Percentiles rank a stretch among this genome's conserved stretches.
These are phyloP conservation scores for Metschnikowia corniflorae DNA, from an alignment of 805 yeast species.

Conservation along the genomic window DNA sequence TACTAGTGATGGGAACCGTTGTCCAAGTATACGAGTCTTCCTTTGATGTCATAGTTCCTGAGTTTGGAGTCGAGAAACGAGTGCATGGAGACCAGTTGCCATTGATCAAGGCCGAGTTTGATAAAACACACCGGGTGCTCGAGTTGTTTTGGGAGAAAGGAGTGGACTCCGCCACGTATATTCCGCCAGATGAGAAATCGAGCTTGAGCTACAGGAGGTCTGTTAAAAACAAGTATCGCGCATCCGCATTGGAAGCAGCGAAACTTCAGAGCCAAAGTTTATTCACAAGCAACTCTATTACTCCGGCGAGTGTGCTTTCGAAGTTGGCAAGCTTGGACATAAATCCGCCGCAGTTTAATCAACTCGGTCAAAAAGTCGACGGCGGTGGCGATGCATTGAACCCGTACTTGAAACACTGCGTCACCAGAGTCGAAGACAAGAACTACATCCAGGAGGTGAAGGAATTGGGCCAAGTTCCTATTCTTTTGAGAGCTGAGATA, in stretches of 20 bases:
- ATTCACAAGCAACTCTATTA: constrained; percentile 24
- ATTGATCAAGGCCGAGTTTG: constrained; percentile 86
- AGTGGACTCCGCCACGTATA: constrained; percentile 85
- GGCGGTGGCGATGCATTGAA: constrained; percentile 39
- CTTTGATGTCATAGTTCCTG: constrained; percentile 89
- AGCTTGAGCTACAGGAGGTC: constrained; percentile 73
- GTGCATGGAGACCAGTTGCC: constrained; percentile 98
- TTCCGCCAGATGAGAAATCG: constrained; percentile 86
- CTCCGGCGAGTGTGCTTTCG: constrained; percentile 42
- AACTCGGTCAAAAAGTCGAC: constrained; percentile 17
- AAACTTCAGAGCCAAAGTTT: constrained; percentile 43
- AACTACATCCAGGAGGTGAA: constrained; percentile 72
- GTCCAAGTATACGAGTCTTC: constrained; percentile 94
- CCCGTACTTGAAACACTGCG: constrained; percentile 55
- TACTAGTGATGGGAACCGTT: constrained; percentile 81
- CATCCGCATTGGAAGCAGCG: constrained; percentile 72
- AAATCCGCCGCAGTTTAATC: constrained; percentile 43
- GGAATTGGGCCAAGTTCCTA: constrained; percentile 76
- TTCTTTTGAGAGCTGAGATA: constrained; percentile 82
- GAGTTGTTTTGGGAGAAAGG: constrained; percentile 92
- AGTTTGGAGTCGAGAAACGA: constrained; percentile 90
- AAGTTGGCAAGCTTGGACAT: constrained; percentile 51
- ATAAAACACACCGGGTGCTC: constrained; percentile 58
- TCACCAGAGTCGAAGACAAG: constrained; percentile 59
- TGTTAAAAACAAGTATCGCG: constrained; percentile 71